Conservation (phyloP, 148 eudicot species). For the Chenopodium berlandieri region DNA sequence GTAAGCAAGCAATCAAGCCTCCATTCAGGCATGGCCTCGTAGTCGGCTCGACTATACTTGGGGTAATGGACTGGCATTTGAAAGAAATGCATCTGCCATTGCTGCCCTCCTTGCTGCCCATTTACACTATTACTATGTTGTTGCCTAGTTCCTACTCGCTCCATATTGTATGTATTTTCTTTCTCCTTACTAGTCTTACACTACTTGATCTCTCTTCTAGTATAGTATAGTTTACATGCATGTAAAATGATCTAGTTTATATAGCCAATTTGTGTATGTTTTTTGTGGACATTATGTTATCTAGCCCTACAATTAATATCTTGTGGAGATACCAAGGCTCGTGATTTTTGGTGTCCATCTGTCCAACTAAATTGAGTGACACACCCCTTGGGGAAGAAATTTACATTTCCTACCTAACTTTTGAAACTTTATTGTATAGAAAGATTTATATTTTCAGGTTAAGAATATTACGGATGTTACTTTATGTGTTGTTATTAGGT, state of each 20-base stretch:
- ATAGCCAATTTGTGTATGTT: background rate
- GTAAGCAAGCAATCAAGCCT: slow-evolving; percentile 31
- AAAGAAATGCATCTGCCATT: background rate
- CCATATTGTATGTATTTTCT: background rate
- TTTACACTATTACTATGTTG: background rate
- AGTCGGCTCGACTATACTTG: slow-evolving; percentile 27
- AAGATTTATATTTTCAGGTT: too few species aligned
- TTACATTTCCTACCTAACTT: background rate
- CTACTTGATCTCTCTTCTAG: background rate
- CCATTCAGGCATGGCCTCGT: slow-evolving; percentile 37
- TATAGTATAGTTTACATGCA: background rate
- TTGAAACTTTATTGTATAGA: background rate
- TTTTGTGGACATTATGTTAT: slow-evolving; percentile 6
- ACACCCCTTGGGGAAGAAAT: slow-evolving; percentile 4
- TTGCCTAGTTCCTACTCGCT: slow-evolving; percentile 9
- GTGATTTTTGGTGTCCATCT: background rate
- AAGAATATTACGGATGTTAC: too few species aligned
- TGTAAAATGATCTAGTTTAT: background rate
- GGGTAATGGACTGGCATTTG: slow-evolving; percentile 46
- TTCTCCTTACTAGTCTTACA: background rate
- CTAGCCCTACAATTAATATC: slow-evolving; percentile 1
- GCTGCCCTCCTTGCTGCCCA: slow-evolving; percentile 18
- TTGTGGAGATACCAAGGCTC: slow-evolving; percentile 8
- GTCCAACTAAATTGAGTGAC: background rate
- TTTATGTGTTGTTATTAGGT: too few species aligned